A percentile compares a stretch with the other conserved stretches of the same genome.
phyloP scores from a whole-genome alignment of 371 early-diverging fungal species.

The Parasitella parasitica region DNA sequence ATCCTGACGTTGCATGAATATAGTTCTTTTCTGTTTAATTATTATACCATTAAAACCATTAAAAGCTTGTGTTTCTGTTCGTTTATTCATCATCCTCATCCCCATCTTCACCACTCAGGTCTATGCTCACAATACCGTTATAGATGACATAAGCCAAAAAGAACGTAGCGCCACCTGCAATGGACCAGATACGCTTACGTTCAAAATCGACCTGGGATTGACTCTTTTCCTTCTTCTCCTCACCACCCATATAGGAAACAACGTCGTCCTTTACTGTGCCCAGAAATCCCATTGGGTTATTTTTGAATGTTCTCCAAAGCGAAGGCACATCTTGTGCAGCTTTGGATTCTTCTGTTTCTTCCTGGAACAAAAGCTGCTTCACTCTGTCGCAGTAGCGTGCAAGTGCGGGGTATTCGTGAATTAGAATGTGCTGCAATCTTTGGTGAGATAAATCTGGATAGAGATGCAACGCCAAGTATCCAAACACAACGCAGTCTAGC shows the following conservation, averaged over 20 bases:
- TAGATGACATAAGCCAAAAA: constrained; percentile 56
- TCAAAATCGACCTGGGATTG: constrained; percentile 59
- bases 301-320: constrained; percentile 48
- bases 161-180: constrained; percentile 57
- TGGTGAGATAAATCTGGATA: constrained; percentile 66
- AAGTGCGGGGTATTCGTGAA: constrained; percentile 58
- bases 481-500: constrained; percentile 71
- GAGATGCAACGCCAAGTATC: constrained; percentile 63
- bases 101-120: constrained; percentile 40
- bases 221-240: constrained; percentile 45
- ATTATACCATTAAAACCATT: background rate
- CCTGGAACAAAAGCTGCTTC: constrained; percentile 20
- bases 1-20: background rate
- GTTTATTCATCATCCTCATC: constrained; percentile 11
- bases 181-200: constrained; percentile 59
- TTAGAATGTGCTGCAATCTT: constrained; percentile 59
- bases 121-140: constrained; percentile 58
- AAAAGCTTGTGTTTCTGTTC: too few species aligned
- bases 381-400: constrained; percentile 61
- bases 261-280: constrained; percentile 39
- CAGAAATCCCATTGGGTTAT: constrained; percentile 51
- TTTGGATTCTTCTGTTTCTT: constrained; percentile 35
- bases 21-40: background rate
- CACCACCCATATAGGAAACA: constrained; percentile 33
- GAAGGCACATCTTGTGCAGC: constrained; percentile 53